phyloP scores from a whole-genome alignment of 257 asterid genomes.

The Fraxinus americana region DNA sequence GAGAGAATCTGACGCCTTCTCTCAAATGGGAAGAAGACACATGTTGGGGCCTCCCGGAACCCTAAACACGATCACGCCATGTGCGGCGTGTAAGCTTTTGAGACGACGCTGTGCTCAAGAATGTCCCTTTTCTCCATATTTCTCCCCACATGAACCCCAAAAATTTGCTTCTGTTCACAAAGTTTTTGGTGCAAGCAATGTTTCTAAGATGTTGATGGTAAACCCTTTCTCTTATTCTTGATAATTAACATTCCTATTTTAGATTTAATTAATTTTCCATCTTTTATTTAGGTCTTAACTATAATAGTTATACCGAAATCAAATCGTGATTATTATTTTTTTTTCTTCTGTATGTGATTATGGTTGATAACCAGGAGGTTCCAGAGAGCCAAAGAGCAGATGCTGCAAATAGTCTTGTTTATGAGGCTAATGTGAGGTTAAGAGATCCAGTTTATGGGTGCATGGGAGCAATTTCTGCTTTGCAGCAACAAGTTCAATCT shows the following conservation, averaged over 20 bases:
- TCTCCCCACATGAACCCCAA: conserved; percentile 83
- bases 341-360: neutral
- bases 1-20: conserved; percentile 62
- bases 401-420: conserved; percentile 79
- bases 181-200: conserved; percentile 93
- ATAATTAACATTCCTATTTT: neutral
- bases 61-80: conserved; percentile 75
- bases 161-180: conserved; percentile 90
- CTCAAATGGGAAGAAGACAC: conserved; percentile 44
- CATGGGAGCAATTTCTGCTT: conserved; percentile 78
- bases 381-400: conserved; percentile 78
- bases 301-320: neutral
- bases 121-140: conserved; percentile 89
- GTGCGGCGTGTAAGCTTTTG: conserved; percentile 91
- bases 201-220: conserved; percentile 91
- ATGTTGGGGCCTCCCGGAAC: conserved; percentile 39
- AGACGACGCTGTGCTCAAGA: conserved; percentile 85
- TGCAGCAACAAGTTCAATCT: conserved; percentile 68
- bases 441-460: conserved; percentile 89
- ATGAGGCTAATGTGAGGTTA: conserved; percentile 79
- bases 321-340: neutral
- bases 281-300: neutral
- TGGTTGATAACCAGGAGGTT: conserved; percentile 54
- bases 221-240: conserved; percentile 2
- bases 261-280: neutral